Percentiles rank a stretch among this genome's conserved stretches.
Evolutionary conservation across 148 eudicot genomes (phyloP).

Genomic region (Diospyros kaki): DNA sequence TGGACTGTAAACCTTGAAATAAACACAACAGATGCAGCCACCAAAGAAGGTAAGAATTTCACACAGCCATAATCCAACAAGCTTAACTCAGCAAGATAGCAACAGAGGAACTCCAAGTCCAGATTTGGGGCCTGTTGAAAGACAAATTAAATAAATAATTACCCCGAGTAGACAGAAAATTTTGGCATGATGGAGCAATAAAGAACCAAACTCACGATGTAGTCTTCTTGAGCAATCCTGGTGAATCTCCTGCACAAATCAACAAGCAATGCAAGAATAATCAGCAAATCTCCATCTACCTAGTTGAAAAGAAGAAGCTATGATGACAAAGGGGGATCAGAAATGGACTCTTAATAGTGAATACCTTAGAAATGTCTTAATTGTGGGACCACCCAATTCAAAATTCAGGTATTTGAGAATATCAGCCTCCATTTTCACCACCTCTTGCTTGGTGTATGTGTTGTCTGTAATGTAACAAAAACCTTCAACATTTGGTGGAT

Average conservation of each 20-base stretch:
- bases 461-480: conserved; percentile 83
- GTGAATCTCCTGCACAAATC: conserved; percentile 48
- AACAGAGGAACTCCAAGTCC: conserved; percentile 66
- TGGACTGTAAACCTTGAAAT: conserved; percentile 60
- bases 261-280: conserved; percentile 3
- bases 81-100: conserved; percentile 81
- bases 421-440: conserved; percentile 85
- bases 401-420: conserved; percentile 56
- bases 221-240: conserved; percentile 52
- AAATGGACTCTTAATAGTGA: not conserved
- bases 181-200: not conserved
- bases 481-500: conserved; percentile 65
- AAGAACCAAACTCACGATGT: conserved; percentile 26
- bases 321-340: no score
- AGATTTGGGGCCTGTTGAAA: conserved; percentile 43
- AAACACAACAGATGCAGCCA: conserved; percentile 84
- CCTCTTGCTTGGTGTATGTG: conserved; percentile 74
- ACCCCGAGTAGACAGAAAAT: no score
- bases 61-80: conserved; percentile 74
- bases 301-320: no score
- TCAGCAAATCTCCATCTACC: not conserved
- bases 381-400: conserved; percentile 76
- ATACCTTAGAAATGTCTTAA: conserved; percentile 77
- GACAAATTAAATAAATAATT: not conserved
- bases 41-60: conserved; percentile 71